These are phyloP conservation scores for Nannochloropsis salina DNA, from an alignment of 108 stramenopile genomes.

Conservation along the genomic window DNA sequence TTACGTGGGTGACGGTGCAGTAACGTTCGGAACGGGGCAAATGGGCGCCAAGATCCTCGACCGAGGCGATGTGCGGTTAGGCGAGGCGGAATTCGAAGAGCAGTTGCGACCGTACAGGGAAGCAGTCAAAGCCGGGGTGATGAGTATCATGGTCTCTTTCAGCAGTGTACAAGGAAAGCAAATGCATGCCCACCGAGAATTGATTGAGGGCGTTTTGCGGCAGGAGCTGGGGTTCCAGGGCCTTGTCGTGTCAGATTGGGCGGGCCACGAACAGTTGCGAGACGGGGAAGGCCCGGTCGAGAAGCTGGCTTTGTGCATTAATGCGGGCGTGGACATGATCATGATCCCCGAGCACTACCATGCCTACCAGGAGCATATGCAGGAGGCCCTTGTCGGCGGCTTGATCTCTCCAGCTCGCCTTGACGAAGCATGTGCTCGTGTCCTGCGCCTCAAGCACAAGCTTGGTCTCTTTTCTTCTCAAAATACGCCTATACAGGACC, in stretches of 20 bases:
- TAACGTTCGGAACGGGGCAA: slow-evolving; percentile 6
- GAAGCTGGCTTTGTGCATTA: not conserved
- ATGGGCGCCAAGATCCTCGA: not conserved
- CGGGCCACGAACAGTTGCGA: not conserved
- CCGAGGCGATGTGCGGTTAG: not conserved
- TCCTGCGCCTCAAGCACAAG: slow-evolving; percentile 7
- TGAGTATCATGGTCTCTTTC: slow-evolving; percentile 3
- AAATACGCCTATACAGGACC: not conserved
- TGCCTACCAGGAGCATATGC: not conserved
- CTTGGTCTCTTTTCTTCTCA: not conserved
- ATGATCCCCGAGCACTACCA: slow-evolving; percentile 8
- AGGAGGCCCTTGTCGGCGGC: not conserved
- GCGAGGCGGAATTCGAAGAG: not conserved
- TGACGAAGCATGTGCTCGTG: slow-evolving; percentile 14
- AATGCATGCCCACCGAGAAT: slow-evolving; percentile 14
- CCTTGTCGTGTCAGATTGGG: slow-evolving; percentile 2
- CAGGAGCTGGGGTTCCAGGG: not conserved
- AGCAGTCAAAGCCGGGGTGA: slow-evolving; percentile 16
- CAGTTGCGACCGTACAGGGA: not conserved
- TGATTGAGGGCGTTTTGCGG: not conserved
- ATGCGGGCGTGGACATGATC: not conserved
- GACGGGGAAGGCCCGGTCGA: not conserved
- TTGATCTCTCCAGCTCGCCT: not conserved
- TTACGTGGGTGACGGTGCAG: not conserved
- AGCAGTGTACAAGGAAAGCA: not conserved